Evolutionary conservation across 495 filamentous ascomycete species (phyloP).

Genomic region (Pseudevernia furfuracea): DNA sequence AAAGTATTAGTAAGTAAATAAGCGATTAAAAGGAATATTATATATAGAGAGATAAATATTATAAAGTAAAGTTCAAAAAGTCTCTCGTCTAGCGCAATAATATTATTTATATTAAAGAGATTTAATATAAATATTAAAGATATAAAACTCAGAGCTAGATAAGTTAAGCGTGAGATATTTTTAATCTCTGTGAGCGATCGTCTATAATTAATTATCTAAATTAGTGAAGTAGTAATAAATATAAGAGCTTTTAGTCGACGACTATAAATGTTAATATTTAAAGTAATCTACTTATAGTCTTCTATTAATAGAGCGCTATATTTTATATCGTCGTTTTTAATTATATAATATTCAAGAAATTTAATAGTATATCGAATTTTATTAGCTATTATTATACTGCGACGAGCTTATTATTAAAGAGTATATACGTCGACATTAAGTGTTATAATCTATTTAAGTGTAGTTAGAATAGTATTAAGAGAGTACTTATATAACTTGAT

Average conservation of each 20-base stretch:
- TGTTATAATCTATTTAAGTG: not conserved
- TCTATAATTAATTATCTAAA: constrained; percentile 2
- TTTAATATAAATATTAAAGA: constrained; percentile 9
- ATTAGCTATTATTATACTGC: not conserved
- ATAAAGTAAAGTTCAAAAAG: constrained; percentile 11
- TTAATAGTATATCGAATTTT: constrained; percentile 4
- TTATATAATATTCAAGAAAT: not conserved
- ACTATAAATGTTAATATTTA: constrained; percentile 1
- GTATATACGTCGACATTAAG: constrained; percentile 1
- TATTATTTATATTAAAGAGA: constrained; percentile 13
- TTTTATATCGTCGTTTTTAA: not conserved
- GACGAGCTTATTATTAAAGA: constrained; percentile 12
- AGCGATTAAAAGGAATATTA: constrained; percentile 5
- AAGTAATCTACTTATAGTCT: constrained; percentile 10
- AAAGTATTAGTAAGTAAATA: not conserved
- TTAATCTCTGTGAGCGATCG: constrained; percentile 4
- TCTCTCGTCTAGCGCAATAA: not conserved
- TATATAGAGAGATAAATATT: constrained; percentile 4
- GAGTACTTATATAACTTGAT: constrained; percentile 24
- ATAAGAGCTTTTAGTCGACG: not conserved
- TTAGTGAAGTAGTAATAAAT: not conserved
- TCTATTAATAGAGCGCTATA: not conserved
- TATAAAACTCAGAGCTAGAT: constrained; percentile 11
- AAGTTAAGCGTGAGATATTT: constrained; percentile 14
- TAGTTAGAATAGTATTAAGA: constrained; percentile 1